Conservation (phyloP, 129 eudicot genomes). For the Flaveria ramosissima region DNA sequence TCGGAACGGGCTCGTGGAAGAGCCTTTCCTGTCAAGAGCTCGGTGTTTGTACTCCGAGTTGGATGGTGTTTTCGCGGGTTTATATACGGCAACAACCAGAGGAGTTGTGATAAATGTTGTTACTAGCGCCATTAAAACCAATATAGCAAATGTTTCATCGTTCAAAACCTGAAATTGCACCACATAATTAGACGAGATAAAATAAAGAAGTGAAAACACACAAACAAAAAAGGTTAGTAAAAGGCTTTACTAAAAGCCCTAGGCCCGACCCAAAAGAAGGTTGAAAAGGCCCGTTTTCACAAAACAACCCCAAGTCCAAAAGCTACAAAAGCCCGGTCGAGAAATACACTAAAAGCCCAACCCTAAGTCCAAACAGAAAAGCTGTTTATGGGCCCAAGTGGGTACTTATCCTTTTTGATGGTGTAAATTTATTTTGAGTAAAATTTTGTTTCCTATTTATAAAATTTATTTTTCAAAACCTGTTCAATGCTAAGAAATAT, state of each 20-base stretch:
- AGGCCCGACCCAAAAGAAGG: background rate
- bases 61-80: slow-evolving; percentile 57
- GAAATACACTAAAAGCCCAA: background rate
- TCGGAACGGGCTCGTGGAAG: slow-evolving; percentile 54
- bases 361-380: background rate
- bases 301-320: background rate
- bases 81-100: slow-evolving; percentile 63
- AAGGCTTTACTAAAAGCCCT: background rate
- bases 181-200: slow-evolving; percentile 14
- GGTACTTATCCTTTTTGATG: background rate
- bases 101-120: slow-evolving; percentile 92
- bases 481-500: background rate
- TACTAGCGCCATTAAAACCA: slow-evolving; percentile 82
- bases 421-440: background rate
- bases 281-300: background rate
- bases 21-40: slow-evolving; percentile 51
- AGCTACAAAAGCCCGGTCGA: background rate
- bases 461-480: background rate
- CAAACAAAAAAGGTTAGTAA: too few relatives aligned
- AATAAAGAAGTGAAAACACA: background rate
- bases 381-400: background rate
- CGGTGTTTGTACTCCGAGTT: slow-evolving; percentile 53
- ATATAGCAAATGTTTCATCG: slow-evolving; percentile 80
- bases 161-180: slow-evolving; percentile 54
- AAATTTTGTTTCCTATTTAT: background rate